Conservation (phyloP, 345 rosid species). For the Pseudoturritis turrita region DNA sequence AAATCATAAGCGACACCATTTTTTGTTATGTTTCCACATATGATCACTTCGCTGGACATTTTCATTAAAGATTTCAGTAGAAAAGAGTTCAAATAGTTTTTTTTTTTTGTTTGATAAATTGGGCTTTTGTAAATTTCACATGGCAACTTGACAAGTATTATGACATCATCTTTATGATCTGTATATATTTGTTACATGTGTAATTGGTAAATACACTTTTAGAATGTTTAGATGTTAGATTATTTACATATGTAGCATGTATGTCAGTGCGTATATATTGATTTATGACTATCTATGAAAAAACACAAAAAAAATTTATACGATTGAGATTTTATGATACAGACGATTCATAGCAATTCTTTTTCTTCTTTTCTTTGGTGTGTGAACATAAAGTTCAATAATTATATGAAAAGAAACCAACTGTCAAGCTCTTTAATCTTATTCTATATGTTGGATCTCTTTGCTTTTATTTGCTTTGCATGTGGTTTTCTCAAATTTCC, state of each 20-base stretch:
- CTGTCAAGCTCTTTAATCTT: constrained; percentile 13
- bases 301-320: not conserved
- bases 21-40: not conserved
- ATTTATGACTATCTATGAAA: not conserved
- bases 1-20: not conserved
- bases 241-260: not conserved
- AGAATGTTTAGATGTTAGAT: not conserved
- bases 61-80: not conserved
- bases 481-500: constrained; percentile 8
- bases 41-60: not conserved
- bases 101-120: no score
- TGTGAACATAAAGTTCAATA: constrained; percentile 16
- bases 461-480: constrained; percentile 16
- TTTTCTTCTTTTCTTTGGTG: not conserved
- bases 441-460: constrained; percentile 2
- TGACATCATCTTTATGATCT: not conserved
- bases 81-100: not conserved
- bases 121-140: not conserved
- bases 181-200: not conserved
- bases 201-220: not conserved
- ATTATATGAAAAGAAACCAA: constrained; percentile 14
- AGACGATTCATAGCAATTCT: not conserved
- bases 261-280: not conserved
- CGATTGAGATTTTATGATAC: not conserved
- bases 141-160: not conserved